Conservation (phyloP, 768 basidiomycete genomes). For the Russula sp. region DNA sequence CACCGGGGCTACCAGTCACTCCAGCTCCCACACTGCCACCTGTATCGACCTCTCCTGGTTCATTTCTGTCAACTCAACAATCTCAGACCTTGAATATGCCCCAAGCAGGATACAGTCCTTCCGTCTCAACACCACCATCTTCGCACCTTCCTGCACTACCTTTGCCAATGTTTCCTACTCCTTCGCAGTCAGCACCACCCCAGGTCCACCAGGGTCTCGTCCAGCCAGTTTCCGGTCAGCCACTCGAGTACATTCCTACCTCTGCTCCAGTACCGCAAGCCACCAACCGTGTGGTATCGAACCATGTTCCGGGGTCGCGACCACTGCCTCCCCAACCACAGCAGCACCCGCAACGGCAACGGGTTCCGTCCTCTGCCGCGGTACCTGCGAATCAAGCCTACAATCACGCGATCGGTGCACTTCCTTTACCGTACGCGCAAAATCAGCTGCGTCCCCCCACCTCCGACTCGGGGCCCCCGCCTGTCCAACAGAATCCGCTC, state of each 20-base stretch:
- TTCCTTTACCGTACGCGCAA: constrained; percentile 9
- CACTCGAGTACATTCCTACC: constrained; percentile 18
- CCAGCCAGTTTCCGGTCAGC: constrained; percentile 5
- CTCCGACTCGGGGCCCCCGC: constrained; percentile 10
- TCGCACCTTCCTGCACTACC: constrained; percentile 30
- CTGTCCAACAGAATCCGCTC: constrained; percentile 24
- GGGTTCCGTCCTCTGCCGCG: constrained; percentile 6
- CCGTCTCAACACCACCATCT: constrained; percentile 32
- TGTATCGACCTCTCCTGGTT: constrained; percentile 8
- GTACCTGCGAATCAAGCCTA: constrained; percentile 20
- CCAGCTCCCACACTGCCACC: constrained; percentile 23
- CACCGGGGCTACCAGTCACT: constrained; percentile 20
- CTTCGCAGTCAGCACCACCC: constrained; percentile 40
- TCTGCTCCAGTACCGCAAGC: constrained; percentile 13
- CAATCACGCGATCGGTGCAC: constrained; percentile 9
- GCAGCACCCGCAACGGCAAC: constrained; percentile 18
- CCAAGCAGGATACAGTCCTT: constrained; percentile 22
- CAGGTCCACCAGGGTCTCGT: constrained; percentile 16
- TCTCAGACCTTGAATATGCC: constrained; percentile 13
- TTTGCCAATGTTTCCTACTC: constrained; percentile 37
- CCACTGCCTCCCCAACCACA: constrained; percentile 30
- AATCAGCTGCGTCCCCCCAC: constrained; percentile 1
- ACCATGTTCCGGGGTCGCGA: constrained; percentile 28
- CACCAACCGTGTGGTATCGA: constrained; percentile 19
- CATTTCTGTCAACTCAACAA: constrained; percentile 22